phyloP scores from a whole-genome alignment of 2,329 filamentous ascomycete species.

The Fusarium pilosicola region DNA sequence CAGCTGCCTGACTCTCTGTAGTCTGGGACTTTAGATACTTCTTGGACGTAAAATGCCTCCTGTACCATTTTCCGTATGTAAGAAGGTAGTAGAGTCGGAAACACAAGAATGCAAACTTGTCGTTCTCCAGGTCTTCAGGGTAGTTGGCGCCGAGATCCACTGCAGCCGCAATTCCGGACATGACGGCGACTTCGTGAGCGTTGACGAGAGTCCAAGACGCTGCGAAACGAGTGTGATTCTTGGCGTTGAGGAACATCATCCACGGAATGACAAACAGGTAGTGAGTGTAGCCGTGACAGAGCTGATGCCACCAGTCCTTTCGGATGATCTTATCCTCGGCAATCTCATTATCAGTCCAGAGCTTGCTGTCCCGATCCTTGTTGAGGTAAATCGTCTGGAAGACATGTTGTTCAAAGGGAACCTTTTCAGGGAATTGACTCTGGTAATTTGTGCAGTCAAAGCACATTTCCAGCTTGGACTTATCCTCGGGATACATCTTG shows the following conservation, averaged over 20 bases:
- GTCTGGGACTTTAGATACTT: slow-evolving; percentile 8
- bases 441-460: slow-evolving; percentile 32
- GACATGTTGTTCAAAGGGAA: slow-evolving; percentile 45
- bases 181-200: slow-evolving; percentile 13
- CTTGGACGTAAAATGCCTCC: slow-evolving; percentile 46
- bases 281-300: slow-evolving; percentile 25
- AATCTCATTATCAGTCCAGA: slow-evolving; percentile 26
- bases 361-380: slow-evolving; percentile 22
- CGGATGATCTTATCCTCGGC: slow-evolving; percentile 26
- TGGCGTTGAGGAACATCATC: slow-evolving; percentile 33
- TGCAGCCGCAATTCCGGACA: slow-evolving; percentile 26
- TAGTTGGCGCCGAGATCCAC: slow-evolving; percentile 20
- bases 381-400: slow-evolving; percentile 67
- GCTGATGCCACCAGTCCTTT: slow-evolving; percentile 32
- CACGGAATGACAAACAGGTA: slow-evolving; percentile 20
- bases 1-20: slow-evolving; percentile 51
- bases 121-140: slow-evolving; percentile 65
- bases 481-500: slow-evolving; percentile 32
- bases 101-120: slow-evolving; percentile 67
- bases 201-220: slow-evolving; percentile 24
- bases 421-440: slow-evolving; percentile 32
- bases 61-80: slow-evolving; percentile 70
- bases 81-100: slow-evolving; percentile 72
- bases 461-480: slow-evolving; percentile 31
- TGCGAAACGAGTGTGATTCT: slow-evolving; percentile 27